A percentile compares a stretch with the other conserved stretches of the same genome.
Evolutionary conservation across 169 alveolate species (phyloP).

Genomic region (Eimeria tenella): DNA sequence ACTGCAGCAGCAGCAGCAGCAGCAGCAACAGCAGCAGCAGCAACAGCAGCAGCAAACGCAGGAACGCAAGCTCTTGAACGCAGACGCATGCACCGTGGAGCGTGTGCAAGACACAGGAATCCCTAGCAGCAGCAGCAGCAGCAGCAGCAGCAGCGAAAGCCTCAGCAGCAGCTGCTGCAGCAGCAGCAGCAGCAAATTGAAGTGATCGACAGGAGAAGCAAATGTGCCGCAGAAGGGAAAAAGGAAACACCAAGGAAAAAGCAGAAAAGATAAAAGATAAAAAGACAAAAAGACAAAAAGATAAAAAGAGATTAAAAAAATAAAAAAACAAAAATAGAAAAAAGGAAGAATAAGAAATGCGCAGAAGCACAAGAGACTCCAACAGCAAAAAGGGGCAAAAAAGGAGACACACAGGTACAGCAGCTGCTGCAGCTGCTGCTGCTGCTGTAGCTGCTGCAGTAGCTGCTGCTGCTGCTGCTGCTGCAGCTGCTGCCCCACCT

Average conservation of each 20-base stretch:
- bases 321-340: background rate
- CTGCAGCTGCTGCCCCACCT: background rate
- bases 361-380: background rate
- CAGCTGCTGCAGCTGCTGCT: too few relatives aligned
- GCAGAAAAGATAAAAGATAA: background rate
- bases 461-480: too few relatives aligned
- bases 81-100: too few relatives aligned
- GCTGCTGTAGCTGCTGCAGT: too few relatives aligned
- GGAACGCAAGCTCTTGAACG: background rate
- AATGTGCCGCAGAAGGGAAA: background rate
- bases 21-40: constrained; percentile 80
- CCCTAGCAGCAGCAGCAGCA: background rate
- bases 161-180: too few relatives aligned
- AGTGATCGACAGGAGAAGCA: background rate
- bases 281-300: background rate
- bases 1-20: constrained; percentile 64
- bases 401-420: background rate
- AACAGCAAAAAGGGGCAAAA: background rate
- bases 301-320: too few relatives aligned
- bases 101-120: background rate
- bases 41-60: background rate
- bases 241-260: background rate
- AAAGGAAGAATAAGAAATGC: background rate
- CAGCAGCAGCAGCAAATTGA: background rate
- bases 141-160: background rate